A percentile compares a stretch with the other conserved stretches of the same genome.
Evolutionary conservation across 768 basidiomycete genomes (phyloP).

Genomic region (Boletus speciosus): DNA sequence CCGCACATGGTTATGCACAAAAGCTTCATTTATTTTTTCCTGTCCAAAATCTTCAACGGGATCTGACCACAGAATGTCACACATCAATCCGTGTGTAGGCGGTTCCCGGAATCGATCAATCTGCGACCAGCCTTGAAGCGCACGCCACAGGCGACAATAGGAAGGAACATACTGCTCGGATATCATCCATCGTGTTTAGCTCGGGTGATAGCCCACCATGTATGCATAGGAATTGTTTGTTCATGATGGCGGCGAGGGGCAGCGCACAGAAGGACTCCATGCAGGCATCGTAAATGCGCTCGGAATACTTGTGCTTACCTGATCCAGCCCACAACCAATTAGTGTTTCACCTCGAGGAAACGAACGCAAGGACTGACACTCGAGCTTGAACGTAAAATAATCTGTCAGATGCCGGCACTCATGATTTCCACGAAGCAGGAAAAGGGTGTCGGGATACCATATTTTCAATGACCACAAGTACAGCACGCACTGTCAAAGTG

Average conservation of each 20-base stretch:
- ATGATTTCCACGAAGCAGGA: slow-evolving; percentile 96
- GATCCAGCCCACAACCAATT: background rate
- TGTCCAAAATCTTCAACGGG: slow-evolving; percentile 96
- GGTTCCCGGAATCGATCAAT: slow-evolving; percentile 98
- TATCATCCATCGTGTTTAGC: slow-evolving; percentile 91
- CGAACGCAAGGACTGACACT: slow-evolving; percentile 60
- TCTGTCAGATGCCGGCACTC: slow-evolving; percentile 98
- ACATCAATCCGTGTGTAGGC: slow-evolving; percentile 96
- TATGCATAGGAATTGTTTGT: slow-evolving; percentile 98
- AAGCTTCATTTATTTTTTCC: slow-evolving; percentile 87
- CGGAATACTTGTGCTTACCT: slow-evolving; percentile 99
- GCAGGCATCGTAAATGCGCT: slow-evolving; percentile 93
- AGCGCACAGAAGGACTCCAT: slow-evolving; percentile 97
- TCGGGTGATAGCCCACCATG: slow-evolving; percentile 97
- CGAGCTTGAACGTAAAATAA: slow-evolving; percentile 98
- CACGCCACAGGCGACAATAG: background rate
- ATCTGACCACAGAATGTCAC: slow-evolving; percentile 98
- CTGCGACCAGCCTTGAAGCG: slow-evolving; percentile 36
- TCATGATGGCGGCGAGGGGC: slow-evolving; percentile 96
- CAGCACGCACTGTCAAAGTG: slow-evolving; percentile 72
- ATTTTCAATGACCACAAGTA: slow-evolving; percentile 99
- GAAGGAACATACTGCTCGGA: slow-evolving; percentile 63
- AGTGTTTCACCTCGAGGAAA: slow-evolving; percentile 3
- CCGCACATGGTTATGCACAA: slow-evolving; percentile 93
- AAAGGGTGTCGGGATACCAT: slow-evolving; percentile 97